Evolutionary conservation across 306 rosid genomes (phyloP), one percentile per base, ranked within the genome.

Genomic region (Mimosa bimucronata): DNA sequence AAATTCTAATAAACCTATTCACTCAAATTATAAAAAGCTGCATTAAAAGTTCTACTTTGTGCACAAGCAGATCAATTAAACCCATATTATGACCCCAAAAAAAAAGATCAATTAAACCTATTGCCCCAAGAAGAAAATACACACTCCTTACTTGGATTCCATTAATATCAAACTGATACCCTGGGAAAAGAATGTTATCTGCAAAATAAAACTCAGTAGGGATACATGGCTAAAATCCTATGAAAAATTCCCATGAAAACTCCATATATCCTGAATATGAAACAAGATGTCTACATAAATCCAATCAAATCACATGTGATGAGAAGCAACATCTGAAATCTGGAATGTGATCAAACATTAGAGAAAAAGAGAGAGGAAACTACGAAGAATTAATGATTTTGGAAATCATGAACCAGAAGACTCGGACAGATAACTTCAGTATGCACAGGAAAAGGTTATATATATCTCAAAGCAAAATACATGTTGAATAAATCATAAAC

Each of bases 371-470:
- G n/a, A n/a, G n/a, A n/a, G n/a, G n/a, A n/a, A n/a, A n/a, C n/a
- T n/a, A n/a, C n/a, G n/a, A n/a, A n/a, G n/a, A n/a, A n/a, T n/a
- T n/a, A n/a, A n/a, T n/a, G n/a, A n/a, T n/a, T n/a, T n/a, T n/a
- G n/a, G n/a, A n/a, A n/a, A n/a, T n/a, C n/a, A 55, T 55, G 29
- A 21, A 55, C 62, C 62, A 55, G 62, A 55, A 52, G 58, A 52
- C 25, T 19, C 23, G 2, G 25, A 52, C 57, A 50, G 23, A 50
- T 50, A 50, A 18, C 58, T 52, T 18, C 11, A 52, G 58, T 9
- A 21, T n/a, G 62, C 13, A 55, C 14, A 21, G 62, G 29, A 55
- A 55, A 55, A 55, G 62, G 7, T 21, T 55, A 55, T 9, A 21
- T 55, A 55, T 9, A 21, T 55, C 13, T 21, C 29, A n/a, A 55